Conservation (phyloP, 208 protist genomes). For the Trypanosoma theileri region DNA sequence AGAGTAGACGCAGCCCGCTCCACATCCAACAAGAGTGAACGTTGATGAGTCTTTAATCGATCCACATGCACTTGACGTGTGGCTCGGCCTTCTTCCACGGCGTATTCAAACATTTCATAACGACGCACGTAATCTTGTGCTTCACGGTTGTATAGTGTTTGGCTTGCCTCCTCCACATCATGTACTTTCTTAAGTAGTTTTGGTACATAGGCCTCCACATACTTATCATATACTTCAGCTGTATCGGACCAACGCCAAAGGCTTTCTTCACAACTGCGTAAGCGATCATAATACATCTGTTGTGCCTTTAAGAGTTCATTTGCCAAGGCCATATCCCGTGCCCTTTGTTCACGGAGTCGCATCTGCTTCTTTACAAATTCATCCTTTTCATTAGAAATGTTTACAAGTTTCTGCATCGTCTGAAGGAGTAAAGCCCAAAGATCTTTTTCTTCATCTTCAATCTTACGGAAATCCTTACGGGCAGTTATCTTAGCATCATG, state of each 20-base stretch:
- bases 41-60: constrained; percentile 57
- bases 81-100: constrained; percentile 69
- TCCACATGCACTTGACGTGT: constrained; percentile 73
- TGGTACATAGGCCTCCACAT: constrained; percentile 88
- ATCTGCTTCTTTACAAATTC: constrained; percentile 55
- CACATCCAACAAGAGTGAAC: constrained; percentile 44
- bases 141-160: constrained; percentile 69
- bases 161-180: constrained; percentile 76
- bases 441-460: constrained; percentile 48
- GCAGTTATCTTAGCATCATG: constrained; percentile 32
- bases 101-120: constrained; percentile 79
- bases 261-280: constrained; percentile 57
- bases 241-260: constrained; percentile 43
- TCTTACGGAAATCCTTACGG: constrained; percentile 25
- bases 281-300: constrained; percentile 36
- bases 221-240: constrained; percentile 68
- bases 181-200: constrained; percentile 89
- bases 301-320: constrained; percentile 54
- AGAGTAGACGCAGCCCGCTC: constrained; percentile 52
- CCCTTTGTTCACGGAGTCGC: constrained; percentile 57
- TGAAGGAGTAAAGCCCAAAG: constrained; percentile 49
- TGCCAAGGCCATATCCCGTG: constrained; percentile 37
- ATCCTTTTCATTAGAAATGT: constrained; percentile 42
- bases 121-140: constrained; percentile 69
- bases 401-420: constrained; percentile 40